Base-by-base conservation (phyloP, 1,284 basidiomycete species). In the Ustilago xerochloae region DNA sequence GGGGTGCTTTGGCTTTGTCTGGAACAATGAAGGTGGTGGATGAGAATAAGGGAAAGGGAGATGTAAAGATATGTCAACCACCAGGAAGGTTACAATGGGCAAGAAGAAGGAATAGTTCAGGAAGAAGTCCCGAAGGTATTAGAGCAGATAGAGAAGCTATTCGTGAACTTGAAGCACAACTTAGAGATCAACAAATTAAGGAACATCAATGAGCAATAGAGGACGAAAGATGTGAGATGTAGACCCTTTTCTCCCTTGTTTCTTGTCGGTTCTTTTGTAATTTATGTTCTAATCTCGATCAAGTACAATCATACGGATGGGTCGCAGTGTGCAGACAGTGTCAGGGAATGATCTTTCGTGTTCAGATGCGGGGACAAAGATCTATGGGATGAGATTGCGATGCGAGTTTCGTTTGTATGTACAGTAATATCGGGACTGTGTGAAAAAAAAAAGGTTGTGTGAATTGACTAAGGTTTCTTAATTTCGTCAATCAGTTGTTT, bases 131-230 rank as follows among this genome's bases (percentile, higher is more conserved):
- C 1, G 71, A 74, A 33, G 71, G 71, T 1, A 66, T 74, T 43
- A 45, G 71, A 36, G 71, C 71, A 13, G 71, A 74, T 28, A 50
- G 66, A 20, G 71, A 68, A 38, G 71, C 71, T 0, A 65, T 74
- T 22, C 58, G 63, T 4, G 56, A 65, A 36, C 48, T 74, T 15
- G 62, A 69, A 20, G 59, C 58, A 12, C 63, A 74, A 36, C 48
- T 74, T 1, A 50, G 66, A 9, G 60, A 74, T 15, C 51, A 52
- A 16, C 51, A 66, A 48, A 69, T 69, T 55, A 59, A 69, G 48
- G 61, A 69, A 41, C 45, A 59, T 20, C n/a, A n/a, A n/a, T n/a
- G n/a, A n/a, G n/a, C n/a, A n/a, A n/a, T n/a, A n/a, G n/a, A n/a
- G n/a, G 2, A 38, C 26, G 60, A 68, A 49, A 47, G 55, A 15